Percentiles rank a stretch among this genome's conserved stretches.
These are phyloP conservation scores for Mortierella sp. DNA, from an alignment of 371 early-diverging fungal species.

Conservation along the genomic window DNA sequence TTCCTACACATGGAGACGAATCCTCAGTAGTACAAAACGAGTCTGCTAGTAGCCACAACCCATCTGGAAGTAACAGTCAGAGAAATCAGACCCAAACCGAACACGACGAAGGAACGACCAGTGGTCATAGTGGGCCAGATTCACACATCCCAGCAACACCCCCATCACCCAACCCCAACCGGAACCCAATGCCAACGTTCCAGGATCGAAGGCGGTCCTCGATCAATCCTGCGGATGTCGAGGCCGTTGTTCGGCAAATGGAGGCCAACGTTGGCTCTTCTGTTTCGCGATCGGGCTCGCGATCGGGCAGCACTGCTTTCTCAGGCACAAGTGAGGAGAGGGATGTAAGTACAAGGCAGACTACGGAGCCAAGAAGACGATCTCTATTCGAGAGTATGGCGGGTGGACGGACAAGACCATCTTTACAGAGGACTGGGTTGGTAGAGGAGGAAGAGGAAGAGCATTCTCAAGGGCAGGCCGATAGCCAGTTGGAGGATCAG, in stretches of 20 bases:
- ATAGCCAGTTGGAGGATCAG: not conserved
- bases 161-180: slow-evolving; percentile 42
- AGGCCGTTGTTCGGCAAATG: slow-evolving; percentile 45
- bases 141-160: slow-evolving; percentile 33
- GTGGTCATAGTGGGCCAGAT: not conserved
- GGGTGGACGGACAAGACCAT: too few relatives aligned
- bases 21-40: too few relatives aligned
- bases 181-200: slow-evolving; percentile 54
- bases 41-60: too few relatives aligned
- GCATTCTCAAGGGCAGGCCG: not conserved
- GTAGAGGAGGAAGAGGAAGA: not conserved
- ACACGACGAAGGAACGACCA: not conserved
- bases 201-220: slow-evolving; percentile 47
- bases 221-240: slow-evolving; percentile 49
- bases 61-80: too few relatives aligned
- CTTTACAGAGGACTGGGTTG: not conserved
- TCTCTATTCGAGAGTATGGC: too few relatives aligned
- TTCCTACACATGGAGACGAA: too few relatives aligned
- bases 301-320: too few relatives aligned
- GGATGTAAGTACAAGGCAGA: too few relatives aligned
- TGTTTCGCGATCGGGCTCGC: too few relatives aligned
- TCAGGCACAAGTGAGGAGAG: not conserved
- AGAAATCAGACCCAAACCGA: too few relatives aligned
- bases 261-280: slow-evolving; percentile 31
- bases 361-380: too few relatives aligned